Conservation (phyloP, 768 basidiomycete genomes). For the Amanita muscaria region DNA sequence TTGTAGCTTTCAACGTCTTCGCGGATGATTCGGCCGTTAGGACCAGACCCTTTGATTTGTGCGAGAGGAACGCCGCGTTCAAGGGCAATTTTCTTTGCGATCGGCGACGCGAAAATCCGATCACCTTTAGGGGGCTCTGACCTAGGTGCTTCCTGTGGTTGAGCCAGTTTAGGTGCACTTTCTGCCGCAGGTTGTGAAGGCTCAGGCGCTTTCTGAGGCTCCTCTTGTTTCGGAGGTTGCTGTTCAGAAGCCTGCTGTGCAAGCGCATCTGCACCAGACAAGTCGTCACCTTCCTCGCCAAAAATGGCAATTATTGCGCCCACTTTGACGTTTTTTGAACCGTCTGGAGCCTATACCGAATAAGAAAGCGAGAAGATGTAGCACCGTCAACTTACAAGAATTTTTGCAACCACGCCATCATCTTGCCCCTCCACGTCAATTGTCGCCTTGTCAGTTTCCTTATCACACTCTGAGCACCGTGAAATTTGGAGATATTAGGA, state of each 20-base stretch:
- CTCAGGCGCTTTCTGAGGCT: constrained; percentile 26
- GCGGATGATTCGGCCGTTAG: constrained; percentile 88
- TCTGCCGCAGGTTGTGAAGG: constrained; percentile 28
- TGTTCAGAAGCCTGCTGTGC: constrained; percentile 52
- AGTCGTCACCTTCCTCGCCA: constrained; percentile 92
- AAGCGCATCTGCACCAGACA: constrained; percentile 71
- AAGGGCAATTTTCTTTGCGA: constrained; percentile 95
- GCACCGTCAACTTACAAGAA: constrained; percentile 57
- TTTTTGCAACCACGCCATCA: constrained; percentile 94
- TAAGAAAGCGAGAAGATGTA: not conserved
- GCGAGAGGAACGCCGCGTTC: constrained; percentile 88
- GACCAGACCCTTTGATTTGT: constrained; percentile 89
- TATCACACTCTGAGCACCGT: not conserved
- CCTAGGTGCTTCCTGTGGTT: constrained; percentile 34
- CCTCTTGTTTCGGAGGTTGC: constrained; percentile 26
- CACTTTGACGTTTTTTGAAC: constrained; percentile 80
- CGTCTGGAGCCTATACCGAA: constrained; percentile 59
- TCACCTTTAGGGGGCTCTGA: constrained; percentile 56
- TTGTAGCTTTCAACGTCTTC: constrained; percentile 92
- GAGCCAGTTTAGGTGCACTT: constrained; percentile 19
- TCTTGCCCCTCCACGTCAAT: constrained; percentile 99
- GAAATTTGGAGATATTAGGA: not conserved
- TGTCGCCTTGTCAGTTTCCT: constrained; percentile 99
- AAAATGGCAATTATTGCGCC: constrained; percentile 87
- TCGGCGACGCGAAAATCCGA: constrained; percentile 89